Conservation (phyloP, 305 asterid species). For the Salvia sclarea region DNA sequence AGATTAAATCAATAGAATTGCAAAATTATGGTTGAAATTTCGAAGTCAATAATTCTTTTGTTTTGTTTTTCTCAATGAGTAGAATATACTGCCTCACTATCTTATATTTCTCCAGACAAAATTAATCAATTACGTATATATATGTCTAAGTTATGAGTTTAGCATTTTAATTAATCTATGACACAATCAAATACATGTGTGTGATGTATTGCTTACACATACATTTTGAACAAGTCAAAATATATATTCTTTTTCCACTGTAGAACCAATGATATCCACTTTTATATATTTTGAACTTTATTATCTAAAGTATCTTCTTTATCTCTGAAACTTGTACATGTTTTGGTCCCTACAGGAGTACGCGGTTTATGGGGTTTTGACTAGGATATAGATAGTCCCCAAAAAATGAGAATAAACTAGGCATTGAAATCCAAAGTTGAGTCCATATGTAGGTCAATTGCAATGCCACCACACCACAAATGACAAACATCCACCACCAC, state of each 20-base stretch:
- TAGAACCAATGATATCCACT: not conserved
- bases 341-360: not conserved
- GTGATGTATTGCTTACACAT: constrained; percentile 40
- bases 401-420: constrained; percentile 24
- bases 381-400: constrained; percentile 5
- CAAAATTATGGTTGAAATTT: too few relatives aligned
- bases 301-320: too few relatives aligned
- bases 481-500: constrained; percentile 25
- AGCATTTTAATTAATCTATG: not conserved
- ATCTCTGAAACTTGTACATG: too few relatives aligned
- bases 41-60: too few relatives aligned
- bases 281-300: not conserved
- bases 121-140: not conserved
- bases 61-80: not conserved
- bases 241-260: not conserved
- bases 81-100: not conserved
- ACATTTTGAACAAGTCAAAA: too few relatives aligned
- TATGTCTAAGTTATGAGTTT: not conserved
- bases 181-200: not conserved
- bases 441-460: constrained; percentile 28
- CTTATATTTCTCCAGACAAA: not conserved
- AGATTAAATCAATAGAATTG: too few relatives aligned
- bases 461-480: constrained; percentile 33
- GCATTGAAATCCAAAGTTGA: constrained; percentile 21
- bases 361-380: constrained; percentile 29